Evolutionary conservation across 257 asterid genomes (phyloP), one percentile per base, ranked within the genome.

Genomic region (Primulina huaijiensis): DNA sequence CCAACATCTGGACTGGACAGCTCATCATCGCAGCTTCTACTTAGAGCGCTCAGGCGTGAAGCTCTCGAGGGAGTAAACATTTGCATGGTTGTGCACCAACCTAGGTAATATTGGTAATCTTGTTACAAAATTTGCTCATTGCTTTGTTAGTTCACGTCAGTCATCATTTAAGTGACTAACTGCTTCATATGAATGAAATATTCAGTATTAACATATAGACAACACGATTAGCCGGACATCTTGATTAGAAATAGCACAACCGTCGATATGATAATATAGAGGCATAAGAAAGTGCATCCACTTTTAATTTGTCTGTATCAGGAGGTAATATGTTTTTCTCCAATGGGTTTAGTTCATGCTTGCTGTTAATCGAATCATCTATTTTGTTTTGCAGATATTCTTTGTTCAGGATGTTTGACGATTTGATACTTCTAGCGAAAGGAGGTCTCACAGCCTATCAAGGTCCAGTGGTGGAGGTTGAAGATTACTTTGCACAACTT

Each of bases 1-100:
- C 98, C 98, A 17, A 92, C 98, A 1, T 90, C 98, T 34, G 98
- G 98, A 62, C 74, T 92, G 84, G 98, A 92, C 78, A 90, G 97
- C 77, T 86, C 98, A 2, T 90, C 98, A 61, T 92, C 98, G 78
- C 97, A 92, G 82, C 86, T 90, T 60, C 96, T 92, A 65, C 89
- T 92, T 67, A 79, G 90, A 80, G 96, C 97, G 19, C 95, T 92
- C 83, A 95, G 88, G 66, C 96, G 95, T n/a, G 98, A 92, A 80
- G 97, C 96, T 60, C 87, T 84, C 27, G 96, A 92, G 72, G 98
- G 98, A 37, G 98, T 90, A 57, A 90, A 90, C 56, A 87, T 92
- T 64, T 88, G 98, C 90, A 86, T 89, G 96, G 98, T 92, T 55
- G 89, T 92, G 66, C 98, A 92, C 81, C 98, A 92, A 63, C 98